Conservation (phyloP, 345 rosid species). For the Anastatica hierochuntica region DNA sequence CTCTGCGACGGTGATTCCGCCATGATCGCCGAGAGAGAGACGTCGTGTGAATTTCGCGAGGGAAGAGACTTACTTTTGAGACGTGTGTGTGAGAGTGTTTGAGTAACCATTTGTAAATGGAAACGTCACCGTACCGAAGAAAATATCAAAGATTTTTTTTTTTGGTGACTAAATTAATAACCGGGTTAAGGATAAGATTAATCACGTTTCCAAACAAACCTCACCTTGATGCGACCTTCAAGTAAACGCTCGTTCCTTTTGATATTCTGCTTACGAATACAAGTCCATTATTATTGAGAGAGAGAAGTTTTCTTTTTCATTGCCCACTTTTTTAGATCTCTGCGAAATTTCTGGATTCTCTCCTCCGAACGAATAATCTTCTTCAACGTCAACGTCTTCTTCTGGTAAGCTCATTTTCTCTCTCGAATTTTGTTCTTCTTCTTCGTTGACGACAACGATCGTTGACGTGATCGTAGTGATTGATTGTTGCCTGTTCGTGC, state of each 20-base stretch:
- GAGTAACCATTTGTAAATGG: too few species aligned
- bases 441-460: not conserved
- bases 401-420: not conserved
- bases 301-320: not conserved
- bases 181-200: not conserved
- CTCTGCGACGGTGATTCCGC: slow-evolving; percentile 35
- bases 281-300: slow-evolving; percentile 14
- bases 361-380: not conserved
- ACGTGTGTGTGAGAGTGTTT: too few species aligned
- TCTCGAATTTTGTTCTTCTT: not conserved
- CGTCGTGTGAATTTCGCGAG: too few species aligned
- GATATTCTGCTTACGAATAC: not conserved
- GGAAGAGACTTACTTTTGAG: too few species aligned
- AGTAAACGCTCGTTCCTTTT: slow-evolving; percentile 26
- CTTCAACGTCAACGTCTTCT: not conserved
- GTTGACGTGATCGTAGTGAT: not conserved
- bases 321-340: slow-evolving; percentile 14
- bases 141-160: too few species aligned
- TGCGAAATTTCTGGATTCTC: not conserved
- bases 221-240: slow-evolving; percentile 14
- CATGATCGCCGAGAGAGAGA: slow-evolving; percentile 32
- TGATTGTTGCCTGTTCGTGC: not conserved
- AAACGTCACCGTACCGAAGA: too few species aligned
- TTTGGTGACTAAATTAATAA: too few species aligned
- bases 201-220: slow-evolving; percentile 10